Evolutionary conservation across 179 eudicot genomes (phyloP).

Genomic region (Beta lomatogona): DNA sequence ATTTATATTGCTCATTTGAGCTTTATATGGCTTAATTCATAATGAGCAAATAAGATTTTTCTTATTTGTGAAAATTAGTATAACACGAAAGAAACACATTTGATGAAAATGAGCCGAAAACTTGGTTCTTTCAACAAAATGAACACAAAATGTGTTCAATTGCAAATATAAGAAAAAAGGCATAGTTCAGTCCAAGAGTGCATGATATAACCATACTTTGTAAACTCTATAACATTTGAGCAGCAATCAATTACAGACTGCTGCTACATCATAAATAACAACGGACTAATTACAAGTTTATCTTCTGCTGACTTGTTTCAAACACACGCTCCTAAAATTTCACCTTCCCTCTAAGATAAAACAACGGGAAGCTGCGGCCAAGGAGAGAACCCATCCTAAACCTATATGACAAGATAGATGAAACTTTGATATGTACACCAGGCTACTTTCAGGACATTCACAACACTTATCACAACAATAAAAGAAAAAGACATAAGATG

Average conservation of each 20-base stretch:
- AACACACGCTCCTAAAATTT: neutral
- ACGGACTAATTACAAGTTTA: constrained; percentile 9
- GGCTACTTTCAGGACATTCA: constrained; percentile 4
- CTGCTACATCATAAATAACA: neutral
- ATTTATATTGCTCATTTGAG: no score
- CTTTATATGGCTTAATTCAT: no score
- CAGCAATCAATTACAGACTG: neutral
- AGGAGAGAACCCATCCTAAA: constrained; percentile 1
- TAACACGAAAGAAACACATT: no score
- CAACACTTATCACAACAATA: constrained; percentile 7
- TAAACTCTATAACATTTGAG: neutral
- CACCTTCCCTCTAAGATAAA: constrained; percentile 20
- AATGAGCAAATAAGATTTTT: no score
- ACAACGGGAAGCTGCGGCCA: constrained; percentile 22
- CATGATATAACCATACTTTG: neutral
- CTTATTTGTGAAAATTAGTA: no score
- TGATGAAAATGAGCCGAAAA: no score
- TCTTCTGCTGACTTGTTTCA: neutral
- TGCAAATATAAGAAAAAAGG: no score
- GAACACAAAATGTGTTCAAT: no score
- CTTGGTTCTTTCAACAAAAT: no score
- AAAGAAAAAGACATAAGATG: neutral
- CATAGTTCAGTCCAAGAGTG: no score
- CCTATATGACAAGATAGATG: constrained; percentile 7
- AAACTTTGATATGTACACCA: constrained; percentile 25